Conservation (phyloP, 2,329 filamentous ascomycete genomes). For the Knoxdaviesia proteae region DNA sequence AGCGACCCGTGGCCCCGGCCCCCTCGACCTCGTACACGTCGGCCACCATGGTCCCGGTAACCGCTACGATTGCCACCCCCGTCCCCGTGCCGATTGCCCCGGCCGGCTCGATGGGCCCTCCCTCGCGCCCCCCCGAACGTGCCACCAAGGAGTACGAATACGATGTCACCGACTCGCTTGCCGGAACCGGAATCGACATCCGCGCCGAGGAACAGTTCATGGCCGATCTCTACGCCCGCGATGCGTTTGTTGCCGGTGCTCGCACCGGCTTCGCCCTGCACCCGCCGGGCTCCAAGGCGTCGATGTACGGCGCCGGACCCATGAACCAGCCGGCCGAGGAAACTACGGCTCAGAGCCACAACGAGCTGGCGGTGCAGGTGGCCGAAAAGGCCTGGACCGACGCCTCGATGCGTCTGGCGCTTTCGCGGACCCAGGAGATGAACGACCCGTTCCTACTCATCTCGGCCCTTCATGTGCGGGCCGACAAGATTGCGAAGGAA, state of each 20-base stretch:
- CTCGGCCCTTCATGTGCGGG: conserved; percentile 36
- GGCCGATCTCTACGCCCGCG: conserved; percentile 31
- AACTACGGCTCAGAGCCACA: conserved; percentile 26
- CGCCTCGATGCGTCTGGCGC: conserved; percentile 39
- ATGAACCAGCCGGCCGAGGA: conserved; percentile 39
- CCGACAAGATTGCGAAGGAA: conserved; percentile 35
- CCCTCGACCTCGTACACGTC: conserved; percentile 7
- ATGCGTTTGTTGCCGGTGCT: conserved; percentile 19
- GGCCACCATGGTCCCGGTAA: conserved; percentile 6
- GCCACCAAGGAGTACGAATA: conserved; percentile 42
- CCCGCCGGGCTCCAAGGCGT: conserved; percentile 29
- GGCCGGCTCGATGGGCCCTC: conserved; percentile 30
- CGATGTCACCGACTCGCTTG: conserved; percentile 66
- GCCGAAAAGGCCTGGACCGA: conserved; percentile 45
- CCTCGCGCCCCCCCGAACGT: conserved; percentile 39
- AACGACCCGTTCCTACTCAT: conserved; percentile 53
- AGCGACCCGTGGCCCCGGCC: background rate
- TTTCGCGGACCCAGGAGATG: conserved; percentile 45
- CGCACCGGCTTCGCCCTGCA: conserved; percentile 34
- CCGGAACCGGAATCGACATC: conserved; percentile 70
- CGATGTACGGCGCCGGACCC: conserved; percentile 43
- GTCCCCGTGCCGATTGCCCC: conserved; percentile 8
- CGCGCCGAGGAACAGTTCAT: conserved; percentile 71
- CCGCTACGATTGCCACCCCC: conserved; percentile 3
- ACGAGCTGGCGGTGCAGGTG: conserved; percentile 43